Base-by-base conservation (phyloP, 2,329 filamentous ascomycete species). In the Metarhizium sp. region DNA sequence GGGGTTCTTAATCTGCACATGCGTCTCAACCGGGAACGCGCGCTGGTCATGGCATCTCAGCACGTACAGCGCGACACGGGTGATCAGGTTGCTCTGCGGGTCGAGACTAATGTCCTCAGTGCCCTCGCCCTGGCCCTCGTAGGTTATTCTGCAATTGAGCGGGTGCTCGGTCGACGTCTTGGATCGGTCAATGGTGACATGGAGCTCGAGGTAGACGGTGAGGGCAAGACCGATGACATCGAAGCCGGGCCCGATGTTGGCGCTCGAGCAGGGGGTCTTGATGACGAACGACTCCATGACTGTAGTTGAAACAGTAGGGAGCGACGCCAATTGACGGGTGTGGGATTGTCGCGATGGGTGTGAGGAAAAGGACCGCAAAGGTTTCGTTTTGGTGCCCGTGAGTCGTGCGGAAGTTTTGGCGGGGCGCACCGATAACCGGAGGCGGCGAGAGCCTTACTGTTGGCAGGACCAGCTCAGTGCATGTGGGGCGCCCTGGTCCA, bases 171-270 rank as follows among this genome's bases (percentile, higher is more conserved):
- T 84, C 47, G 73, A 66, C 52, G 62, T 55, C 66, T 75, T 75
- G 64, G 76, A 72, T 57, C 82, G 77, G 71, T 88, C 82, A 66
- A 95, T 79, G 59, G 85, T 90, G 69, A 97, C 88, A 60, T 85
- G 81, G 55, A 97, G 78, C 75, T 96, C 92, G 61, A 99, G 87
- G 75, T 92, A 95, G 71, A 96, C 85, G 61, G 91, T 95, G 62
- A 99, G 80, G 8, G 92, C 92, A 59, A 99, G 86, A 63, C 94
- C 90, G 70, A 97, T 96, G 65, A 96, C 92, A 77, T 99, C 92
- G 78, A 97, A 99, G 57, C 92, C 92, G 51, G 92, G 92, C 63
- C 90, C 92, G 68, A 97, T 96, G 78, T 97, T 97, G 75, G 92
- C 92, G 59, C 92, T 96, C 58, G 92, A 97, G 76, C 90, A 95